phyloP scores from a whole-genome alignment of 208 protist genomes.

The Trypanosoma caninum region DNA sequence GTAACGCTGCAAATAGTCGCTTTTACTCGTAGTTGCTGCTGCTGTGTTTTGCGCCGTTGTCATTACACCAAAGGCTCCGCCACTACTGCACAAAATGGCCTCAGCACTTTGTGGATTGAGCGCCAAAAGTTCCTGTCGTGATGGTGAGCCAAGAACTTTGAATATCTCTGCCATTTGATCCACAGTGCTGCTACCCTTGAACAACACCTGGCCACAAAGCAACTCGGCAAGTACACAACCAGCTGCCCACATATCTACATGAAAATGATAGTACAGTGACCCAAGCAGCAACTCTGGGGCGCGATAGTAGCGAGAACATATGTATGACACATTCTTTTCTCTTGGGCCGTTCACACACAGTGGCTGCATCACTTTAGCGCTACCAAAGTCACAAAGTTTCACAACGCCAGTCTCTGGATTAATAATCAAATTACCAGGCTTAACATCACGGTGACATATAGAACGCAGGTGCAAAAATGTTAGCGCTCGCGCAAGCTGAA shows the following conservation, averaged over 20 bases:
- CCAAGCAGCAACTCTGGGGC: slow-evolving; percentile 94
- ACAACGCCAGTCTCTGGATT: slow-evolving; percentile 53
- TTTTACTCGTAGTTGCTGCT: slow-evolving; percentile 8
- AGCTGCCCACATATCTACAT: slow-evolving; percentile 92
- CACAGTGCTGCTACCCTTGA: slow-evolving; percentile 92
- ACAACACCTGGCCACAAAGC: slow-evolving; percentile 76
- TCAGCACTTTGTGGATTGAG: slow-evolving; percentile 96
- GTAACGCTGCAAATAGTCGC: slow-evolving; percentile 63
- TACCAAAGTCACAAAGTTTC: slow-evolving; percentile 91
- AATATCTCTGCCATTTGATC: slow-evolving; percentile 98
- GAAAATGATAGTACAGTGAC: slow-evolving; percentile 75
- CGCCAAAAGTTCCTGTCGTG: slow-evolving; percentile 91
- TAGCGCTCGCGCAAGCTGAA: slow-evolving; percentile 97
- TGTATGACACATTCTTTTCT: slow-evolving; percentile 87
- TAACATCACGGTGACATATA: slow-evolving; percentile 89
- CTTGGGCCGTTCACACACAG: slow-evolving; percentile 9
- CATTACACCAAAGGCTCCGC: slow-evolving; percentile 4
- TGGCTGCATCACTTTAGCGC: slow-evolving; percentile 72
- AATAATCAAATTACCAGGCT: slow-evolving; percentile 89
- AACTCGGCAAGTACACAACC: slow-evolving; percentile 97
- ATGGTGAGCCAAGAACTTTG: slow-evolving; percentile 92
- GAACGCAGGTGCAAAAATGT: slow-evolving; percentile 79
- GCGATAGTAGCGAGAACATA: slow-evolving; percentile 95
- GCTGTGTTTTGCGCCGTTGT: not conserved
- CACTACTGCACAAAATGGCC: slow-evolving; percentile 40